Conservation (phyloP, 306 rosid genomes). For the Medicago truncatula region DNA sequence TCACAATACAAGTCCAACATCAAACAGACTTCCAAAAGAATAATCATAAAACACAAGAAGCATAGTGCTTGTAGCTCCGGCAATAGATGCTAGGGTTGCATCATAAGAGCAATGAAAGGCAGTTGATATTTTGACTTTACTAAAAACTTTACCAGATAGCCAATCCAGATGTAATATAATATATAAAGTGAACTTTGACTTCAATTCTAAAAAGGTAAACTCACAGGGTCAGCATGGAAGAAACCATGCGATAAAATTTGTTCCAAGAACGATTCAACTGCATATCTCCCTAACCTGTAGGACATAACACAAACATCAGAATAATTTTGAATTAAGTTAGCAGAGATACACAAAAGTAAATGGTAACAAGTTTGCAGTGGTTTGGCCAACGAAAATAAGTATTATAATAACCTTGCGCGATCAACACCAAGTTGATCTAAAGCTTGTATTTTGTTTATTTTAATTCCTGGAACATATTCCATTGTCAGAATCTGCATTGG, state of each 20-base stretch:
- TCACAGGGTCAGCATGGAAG: slow-evolving; percentile 99
- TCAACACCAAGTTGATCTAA: slow-evolving; percentile 96
- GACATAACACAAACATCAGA: slow-evolving; percentile 35
- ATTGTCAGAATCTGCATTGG: slow-evolving; percentile 83
- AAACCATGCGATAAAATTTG: slow-evolving; percentile 97
- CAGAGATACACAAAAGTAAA: slow-evolving; percentile 39
- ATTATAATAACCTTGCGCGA: slow-evolving; percentile 69
- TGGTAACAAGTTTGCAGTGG: slow-evolving; percentile 9
- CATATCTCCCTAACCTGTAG: slow-evolving; percentile 89
- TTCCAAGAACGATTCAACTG: slow-evolving; percentile 96
- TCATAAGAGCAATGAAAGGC: slow-evolving; percentile 27
- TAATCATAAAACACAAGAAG: slow-evolving; percentile 25
- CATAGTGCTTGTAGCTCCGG: slow-evolving; percentile 13
- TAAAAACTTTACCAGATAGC: slow-evolving; percentile 14
- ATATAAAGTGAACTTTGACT: slow-evolving; percentile 12
- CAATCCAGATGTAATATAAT: slow-evolving; percentile 29
- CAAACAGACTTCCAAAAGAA: slow-evolving; percentile 23
- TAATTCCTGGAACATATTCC: slow-evolving; percentile 99
- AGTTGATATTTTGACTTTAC: slow-evolving; percentile 27
- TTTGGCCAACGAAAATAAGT: slow-evolving; percentile 17
- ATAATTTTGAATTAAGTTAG: slow-evolving; percentile 14
- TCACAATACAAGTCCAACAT: slow-evolving; percentile 17
- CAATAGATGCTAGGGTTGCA: slow-evolving; percentile 38
- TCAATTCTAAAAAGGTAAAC: slow-evolving; percentile 47
- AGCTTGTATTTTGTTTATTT: slow-evolving; percentile 94